These are phyloP conservation scores for Rutidosis leptorrhynchoides DNA, from an alignment of 129 eudicot species.

Conservation along the genomic window DNA sequence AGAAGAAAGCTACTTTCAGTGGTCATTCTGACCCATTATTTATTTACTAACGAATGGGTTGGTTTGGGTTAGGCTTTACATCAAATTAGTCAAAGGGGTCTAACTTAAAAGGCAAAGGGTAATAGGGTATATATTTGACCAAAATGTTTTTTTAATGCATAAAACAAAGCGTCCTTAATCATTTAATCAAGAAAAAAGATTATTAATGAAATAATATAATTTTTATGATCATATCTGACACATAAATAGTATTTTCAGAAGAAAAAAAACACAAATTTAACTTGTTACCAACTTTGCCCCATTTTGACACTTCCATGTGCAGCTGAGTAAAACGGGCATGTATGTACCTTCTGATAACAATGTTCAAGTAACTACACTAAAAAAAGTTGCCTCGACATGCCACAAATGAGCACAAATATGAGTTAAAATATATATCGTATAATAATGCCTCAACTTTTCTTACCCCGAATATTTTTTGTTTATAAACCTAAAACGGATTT, in stretches of 20 bases:
- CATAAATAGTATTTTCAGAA: too few relatives aligned
- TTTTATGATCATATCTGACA: neutral
- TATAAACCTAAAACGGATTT: neutral
- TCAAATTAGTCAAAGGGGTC: neutral
- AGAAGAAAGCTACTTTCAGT: constrained; percentile 1
- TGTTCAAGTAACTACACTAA: neutral
- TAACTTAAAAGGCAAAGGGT: too few relatives aligned
- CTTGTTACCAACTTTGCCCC: neutral
- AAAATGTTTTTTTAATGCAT: neutral
- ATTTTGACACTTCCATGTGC: neutral
- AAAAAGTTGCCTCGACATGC: neutral
- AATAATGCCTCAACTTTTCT: neutral
- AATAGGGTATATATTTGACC: neutral
- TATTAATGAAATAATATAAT: too few relatives aligned
- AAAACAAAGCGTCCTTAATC: neutral
- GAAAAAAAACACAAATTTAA: neutral
- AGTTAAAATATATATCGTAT: too few relatives aligned
- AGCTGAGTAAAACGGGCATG: neutral
- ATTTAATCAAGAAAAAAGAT: neutral
- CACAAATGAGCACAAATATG: neutral
- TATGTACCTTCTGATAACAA: neutral
- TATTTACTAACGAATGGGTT: neutral
- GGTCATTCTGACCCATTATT: neutral
- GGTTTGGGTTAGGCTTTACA: neutral
- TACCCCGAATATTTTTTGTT: neutral